phyloP scores from a whole-genome alignment of 2,329 filamentous ascomycete species.

The Colletotrichum sp. region DNA sequence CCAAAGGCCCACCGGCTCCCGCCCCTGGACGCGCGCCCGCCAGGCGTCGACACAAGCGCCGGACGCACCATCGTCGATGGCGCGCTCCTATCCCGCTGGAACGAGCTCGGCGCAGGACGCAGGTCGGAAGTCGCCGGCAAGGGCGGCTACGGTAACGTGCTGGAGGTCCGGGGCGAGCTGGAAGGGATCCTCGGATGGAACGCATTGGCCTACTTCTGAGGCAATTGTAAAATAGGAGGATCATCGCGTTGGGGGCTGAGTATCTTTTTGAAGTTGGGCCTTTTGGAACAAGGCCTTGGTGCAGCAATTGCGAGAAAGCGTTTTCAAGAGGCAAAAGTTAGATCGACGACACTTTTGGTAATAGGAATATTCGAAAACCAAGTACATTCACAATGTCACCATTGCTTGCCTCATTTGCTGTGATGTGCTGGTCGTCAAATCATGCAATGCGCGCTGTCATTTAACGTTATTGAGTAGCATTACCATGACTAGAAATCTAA shows the following conservation, averaged over 20 bases:
- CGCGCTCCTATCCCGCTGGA: slow-evolving; percentile 74
- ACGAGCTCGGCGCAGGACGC: slow-evolving; percentile 75
- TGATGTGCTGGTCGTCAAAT: neutral
- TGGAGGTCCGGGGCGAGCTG: slow-evolving; percentile 73
- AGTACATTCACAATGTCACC: neutral
- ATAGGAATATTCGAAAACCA: neutral
- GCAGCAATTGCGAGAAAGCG: neutral
- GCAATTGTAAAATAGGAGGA: neutral
- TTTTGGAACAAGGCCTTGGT: neutral
- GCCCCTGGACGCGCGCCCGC: slow-evolving; percentile 48
- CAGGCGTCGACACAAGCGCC: slow-evolving; percentile 63
- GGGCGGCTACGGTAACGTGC: slow-evolving; percentile 70
- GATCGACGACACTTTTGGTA: neutral
- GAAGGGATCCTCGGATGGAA: slow-evolving; percentile 67
- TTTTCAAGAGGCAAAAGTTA: neutral
- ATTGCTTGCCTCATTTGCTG: neutral
- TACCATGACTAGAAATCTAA: neutral
- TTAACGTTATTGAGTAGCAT: neutral
- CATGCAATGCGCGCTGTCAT: neutral
- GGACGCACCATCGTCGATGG: slow-evolving; percentile 80
- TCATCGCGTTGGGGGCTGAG: neutral
- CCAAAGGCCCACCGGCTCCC: slow-evolving; percentile 74
- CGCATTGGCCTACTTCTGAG: slow-evolving; percentile 63
- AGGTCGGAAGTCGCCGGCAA: slow-evolving; percentile 76
- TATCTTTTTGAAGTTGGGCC: neutral